Evolutionary conservation across 371 early-diverging fungal species (phyloP).

Genomic region (Mortierella sp.): DNA sequence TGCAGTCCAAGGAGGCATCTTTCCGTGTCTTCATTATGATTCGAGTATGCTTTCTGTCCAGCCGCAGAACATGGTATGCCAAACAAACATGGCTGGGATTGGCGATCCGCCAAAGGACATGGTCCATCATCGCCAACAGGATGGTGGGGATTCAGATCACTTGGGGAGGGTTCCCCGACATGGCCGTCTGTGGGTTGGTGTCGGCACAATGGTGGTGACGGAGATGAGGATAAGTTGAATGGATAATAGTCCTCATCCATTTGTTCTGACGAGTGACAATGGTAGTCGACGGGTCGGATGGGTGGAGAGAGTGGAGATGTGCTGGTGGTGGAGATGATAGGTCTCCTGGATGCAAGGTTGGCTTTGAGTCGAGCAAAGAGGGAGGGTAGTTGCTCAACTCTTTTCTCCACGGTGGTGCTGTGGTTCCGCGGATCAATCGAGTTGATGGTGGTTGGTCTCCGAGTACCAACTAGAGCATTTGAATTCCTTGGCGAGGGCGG

Average conservation of each 20-base stretch:
- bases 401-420: not conserved
- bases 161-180: too few species aligned
- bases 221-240: not conserved
- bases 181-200: not conserved
- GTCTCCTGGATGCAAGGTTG: constrained; percentile 29
- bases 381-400: constrained; percentile 14
- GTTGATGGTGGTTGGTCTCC: constrained; percentile 8
- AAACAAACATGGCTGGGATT: constrained; percentile 11
- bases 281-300: not conserved
- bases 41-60: constrained; percentile 30
- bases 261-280: too few species aligned
- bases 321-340: constrained; percentile 23
- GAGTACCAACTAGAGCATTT: constrained; percentile 4
- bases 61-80: constrained; percentile 35
- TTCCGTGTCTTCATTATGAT: constrained; percentile 16
- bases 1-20: constrained; percentile 30
- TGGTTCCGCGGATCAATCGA: constrained; percentile 17
- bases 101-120: not conserved
- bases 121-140: not conserved
- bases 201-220: not conserved
- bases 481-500: constrained; percentile 2
- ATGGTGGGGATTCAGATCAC: too few species aligned
- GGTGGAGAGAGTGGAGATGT: constrained; percentile 15
- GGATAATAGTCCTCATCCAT: not conserved
- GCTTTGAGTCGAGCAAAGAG: constrained; percentile 42